phyloP scores from a whole-genome alignment of 1,284 basidiomycete genomes.

The Puccinia polysora region DNA sequence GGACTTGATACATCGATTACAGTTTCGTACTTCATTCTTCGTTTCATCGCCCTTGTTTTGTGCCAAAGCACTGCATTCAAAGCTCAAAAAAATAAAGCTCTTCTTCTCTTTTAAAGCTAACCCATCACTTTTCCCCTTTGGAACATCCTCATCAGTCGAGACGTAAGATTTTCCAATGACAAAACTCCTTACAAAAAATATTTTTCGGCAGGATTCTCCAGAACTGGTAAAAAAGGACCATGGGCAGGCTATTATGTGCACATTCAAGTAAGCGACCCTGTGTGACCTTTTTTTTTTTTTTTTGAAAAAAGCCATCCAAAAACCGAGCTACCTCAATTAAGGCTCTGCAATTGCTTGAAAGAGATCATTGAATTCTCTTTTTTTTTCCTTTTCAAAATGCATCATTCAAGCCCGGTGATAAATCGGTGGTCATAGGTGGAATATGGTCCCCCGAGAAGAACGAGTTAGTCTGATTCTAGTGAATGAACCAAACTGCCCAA shows the following conservation, averaged over 20 bases:
- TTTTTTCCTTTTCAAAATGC: conserved; percentile 41
- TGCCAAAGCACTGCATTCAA: not conserved
- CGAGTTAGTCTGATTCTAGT: conserved; percentile 46
- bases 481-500: conserved; percentile 44
- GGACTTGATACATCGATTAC: conserved; percentile 52
- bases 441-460: conserved; percentile 51
- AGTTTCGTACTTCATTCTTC: conserved; percentile 44
- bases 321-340: too few relatives aligned
- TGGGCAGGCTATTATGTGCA: conserved; percentile 47
- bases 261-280: conserved; percentile 42
- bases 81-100: not conserved
- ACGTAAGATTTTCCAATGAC: conserved; percentile 50
- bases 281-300: not conserved
- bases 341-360: conserved; percentile 21
- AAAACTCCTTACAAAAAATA: conserved; percentile 51
- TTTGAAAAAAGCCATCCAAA: not conserved
- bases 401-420: conserved; percentile 45
- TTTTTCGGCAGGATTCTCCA: conserved; percentile 47
- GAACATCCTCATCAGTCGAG: conserved; percentile 46
- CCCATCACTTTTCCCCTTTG: too few relatives aligned
- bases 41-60: not conserved
- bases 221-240: conserved; percentile 52
- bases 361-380: conserved; percentile 17
- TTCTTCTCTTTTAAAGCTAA: conserved; percentile 44
- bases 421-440: conserved; percentile 51